Base-by-base conservation (phyloP, 495 filamentous ascomycete species). In the Mycothermus thermophilus region DNA sequence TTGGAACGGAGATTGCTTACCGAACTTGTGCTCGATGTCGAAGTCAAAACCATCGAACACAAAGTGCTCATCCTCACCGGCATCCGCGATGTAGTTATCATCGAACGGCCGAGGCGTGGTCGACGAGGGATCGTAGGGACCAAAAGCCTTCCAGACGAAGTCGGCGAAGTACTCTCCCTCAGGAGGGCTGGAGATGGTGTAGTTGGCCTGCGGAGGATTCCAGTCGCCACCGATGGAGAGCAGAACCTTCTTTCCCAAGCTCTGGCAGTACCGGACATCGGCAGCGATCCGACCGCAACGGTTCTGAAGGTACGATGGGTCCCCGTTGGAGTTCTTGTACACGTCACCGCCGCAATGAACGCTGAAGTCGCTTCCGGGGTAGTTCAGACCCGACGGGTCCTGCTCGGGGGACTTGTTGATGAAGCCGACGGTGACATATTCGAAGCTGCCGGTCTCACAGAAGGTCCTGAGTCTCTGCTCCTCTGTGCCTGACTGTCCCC, bases 21-120 rank as follows among this genome's bases (percentile, higher is more conserved):
- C 28, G 32, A 60, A 60, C 32, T 54, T 50, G 10, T 30, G 15
- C 50, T 80, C 75, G 31, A 78, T 71, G 39, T 79, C 74, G 24
- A 80, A 72, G 41, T 83, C 78, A 43, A 81, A 82, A 3, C 79
- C 79, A 50, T 83, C 77, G 15, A 82, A 40, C 2, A 31, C 32
- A 21, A 45, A 45, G 30, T 37, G 34, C 16, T 37, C 34, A 3
- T 40, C 42, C 7, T 25, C 46, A 8, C 14, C 14, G 23, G 57
- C 54, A 23, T 66, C 66, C 5, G 35, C 40, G 26, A 37, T 40
- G 27, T 43, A 52, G 18, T 17, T 26, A 19, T 76, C 77, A 30
- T 76, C 77, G 30, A 83, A 77, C n/a, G 79, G 79, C 30, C 75
- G 67, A 11, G 67, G 60, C 3, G 51, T 57, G n/a, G 42, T 45